Conservation (phyloP, 2,329 filamentous ascomycete genomes). For the Dryadomyces sulphureus region DNA sequence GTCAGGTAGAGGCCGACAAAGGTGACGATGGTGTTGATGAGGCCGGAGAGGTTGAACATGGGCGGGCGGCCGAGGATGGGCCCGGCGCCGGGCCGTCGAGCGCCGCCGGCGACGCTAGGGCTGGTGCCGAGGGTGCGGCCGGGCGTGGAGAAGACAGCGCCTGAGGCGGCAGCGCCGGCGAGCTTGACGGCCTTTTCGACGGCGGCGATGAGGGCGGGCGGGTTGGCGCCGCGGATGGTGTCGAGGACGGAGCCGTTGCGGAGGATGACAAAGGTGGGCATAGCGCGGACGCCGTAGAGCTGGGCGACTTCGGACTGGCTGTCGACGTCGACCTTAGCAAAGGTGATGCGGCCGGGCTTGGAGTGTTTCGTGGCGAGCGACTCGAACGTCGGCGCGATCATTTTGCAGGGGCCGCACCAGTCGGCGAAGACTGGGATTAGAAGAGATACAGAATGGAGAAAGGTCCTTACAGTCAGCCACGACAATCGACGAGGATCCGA, state of each 20-base stretch:
- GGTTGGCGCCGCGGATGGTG: slow-evolving; percentile 71
- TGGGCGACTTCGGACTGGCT: slow-evolving; percentile 62
- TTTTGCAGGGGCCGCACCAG: slow-evolving; percentile 90
- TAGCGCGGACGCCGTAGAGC: slow-evolving; percentile 66
- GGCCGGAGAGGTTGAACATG: slow-evolving; percentile 22
- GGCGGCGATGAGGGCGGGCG: slow-evolving; percentile 57
- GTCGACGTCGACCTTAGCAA: slow-evolving; percentile 87
- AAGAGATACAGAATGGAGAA: slow-evolving; percentile 1
- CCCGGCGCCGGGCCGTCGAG: neutral
- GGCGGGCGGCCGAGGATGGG: slow-evolving; percentile 9
- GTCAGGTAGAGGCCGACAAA: slow-evolving; percentile 48
- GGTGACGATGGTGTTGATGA: slow-evolving; percentile 34
- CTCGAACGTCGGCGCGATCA: slow-evolving; percentile 81
- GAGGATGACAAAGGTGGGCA: slow-evolving; percentile 92
- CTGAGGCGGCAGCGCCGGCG: slow-evolving; percentile 24
- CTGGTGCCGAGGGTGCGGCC: slow-evolving; percentile 42
- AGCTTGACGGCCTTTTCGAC: slow-evolving; percentile 56
- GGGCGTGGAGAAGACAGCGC: slow-evolving; percentile 34
- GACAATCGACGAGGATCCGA: slow-evolving; percentile 63
- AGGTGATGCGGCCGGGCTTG: slow-evolving; percentile 69
- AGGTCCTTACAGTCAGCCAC: slow-evolving; percentile 62
- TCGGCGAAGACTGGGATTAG: slow-evolving; percentile 66
- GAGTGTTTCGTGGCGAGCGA: slow-evolving; percentile 66
- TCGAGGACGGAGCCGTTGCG: slow-evolving; percentile 58
- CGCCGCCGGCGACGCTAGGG: slow-evolving; percentile 7